phyloP scores from a whole-genome alignment of 2,329 filamentous ascomycete species.

The Pseudogymnoascus destructans region DNA sequence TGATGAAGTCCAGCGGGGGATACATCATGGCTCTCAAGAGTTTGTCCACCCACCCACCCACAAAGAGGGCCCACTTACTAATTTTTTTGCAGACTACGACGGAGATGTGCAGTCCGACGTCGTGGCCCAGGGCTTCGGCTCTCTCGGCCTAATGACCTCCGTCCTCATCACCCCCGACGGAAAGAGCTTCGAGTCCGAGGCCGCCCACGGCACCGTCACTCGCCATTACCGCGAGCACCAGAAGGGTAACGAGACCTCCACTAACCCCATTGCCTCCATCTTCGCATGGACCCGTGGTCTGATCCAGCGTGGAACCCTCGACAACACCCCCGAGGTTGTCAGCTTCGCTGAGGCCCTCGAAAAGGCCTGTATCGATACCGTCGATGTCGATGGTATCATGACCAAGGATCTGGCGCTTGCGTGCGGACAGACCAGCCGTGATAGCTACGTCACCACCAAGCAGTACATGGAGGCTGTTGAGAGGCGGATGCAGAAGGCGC shows the following conservation, averaged over 20 bases:
- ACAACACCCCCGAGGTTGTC: slow-evolving; percentile 82
- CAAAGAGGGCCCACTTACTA: background rate
- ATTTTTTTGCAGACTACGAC: slow-evolving; percentile 68
- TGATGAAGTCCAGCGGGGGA: slow-evolving; percentile 96
- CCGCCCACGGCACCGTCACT: slow-evolving; percentile 94
- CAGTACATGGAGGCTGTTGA: slow-evolving; percentile 92
- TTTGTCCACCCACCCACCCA: slow-evolving; percentile 27
- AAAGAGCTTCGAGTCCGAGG: slow-evolving; percentile 94
- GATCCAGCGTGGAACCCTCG: slow-evolving; percentile 82
- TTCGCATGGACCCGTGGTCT: slow-evolving; percentile 98
- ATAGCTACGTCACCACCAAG: slow-evolving; percentile 79
- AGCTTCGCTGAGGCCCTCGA: slow-evolving; percentile 86
- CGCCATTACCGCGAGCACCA: slow-evolving; percentile 98
- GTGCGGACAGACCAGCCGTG: slow-evolving; percentile 73
- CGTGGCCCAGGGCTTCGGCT: slow-evolving; percentile 95
- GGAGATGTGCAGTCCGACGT: slow-evolving; percentile 98
- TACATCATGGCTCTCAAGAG: slow-evolving; percentile 98
- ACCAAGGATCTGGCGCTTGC: slow-evolving; percentile 97
- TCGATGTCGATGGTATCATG: slow-evolving; percentile 91
- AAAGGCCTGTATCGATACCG: slow-evolving; percentile 85
- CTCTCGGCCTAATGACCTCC: slow-evolving; percentile 95
- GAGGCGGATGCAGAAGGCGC: slow-evolving; percentile 66
- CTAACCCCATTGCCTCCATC: slow-evolving; percentile 97
- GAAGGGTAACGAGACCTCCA: slow-evolving; percentile 92
- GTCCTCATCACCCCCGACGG: slow-evolving; percentile 94